Conservation (phyloP, 257 asterid genomes). For the Nicotiana knightiana region DNA sequence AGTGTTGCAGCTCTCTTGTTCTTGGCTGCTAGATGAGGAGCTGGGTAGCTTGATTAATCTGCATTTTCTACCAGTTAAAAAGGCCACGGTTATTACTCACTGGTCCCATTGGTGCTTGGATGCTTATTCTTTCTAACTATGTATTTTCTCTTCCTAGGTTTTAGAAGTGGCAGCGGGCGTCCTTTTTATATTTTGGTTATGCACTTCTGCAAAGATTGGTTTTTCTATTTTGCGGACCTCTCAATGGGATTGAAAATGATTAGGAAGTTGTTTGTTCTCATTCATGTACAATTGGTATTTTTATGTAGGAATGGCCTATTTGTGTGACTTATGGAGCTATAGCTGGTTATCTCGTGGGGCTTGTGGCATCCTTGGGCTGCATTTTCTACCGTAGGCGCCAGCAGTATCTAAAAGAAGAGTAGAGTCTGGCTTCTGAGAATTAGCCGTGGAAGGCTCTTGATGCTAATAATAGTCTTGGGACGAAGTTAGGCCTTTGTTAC, state of each 20-base stretch:
- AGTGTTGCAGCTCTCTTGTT: too few relatives aligned
- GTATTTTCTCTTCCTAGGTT: not conserved
- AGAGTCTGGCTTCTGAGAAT: constrained; percentile 4
- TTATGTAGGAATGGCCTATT: constrained; percentile 86
- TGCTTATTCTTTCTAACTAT: not conserved
- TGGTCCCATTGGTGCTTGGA: not conserved
- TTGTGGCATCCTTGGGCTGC: constrained; percentile 48
- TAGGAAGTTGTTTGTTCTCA: not conserved
- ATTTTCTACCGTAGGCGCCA: constrained; percentile 22
- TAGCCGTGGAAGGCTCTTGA: not conserved
- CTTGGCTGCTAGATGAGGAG: too few relatives aligned
- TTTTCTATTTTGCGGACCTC: not conserved
- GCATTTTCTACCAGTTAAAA: not conserved
- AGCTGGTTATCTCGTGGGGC: constrained; percentile 58
- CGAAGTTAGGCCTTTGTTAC: not conserved
- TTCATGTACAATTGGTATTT: not conserved
- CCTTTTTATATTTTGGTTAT: not conserved
- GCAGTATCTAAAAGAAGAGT: constrained; percentile 48
- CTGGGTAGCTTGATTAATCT: not conserved
- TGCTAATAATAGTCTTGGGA: not conserved
- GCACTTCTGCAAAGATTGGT: not conserved
- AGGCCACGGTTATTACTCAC: not conserved
- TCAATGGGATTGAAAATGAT: not conserved
- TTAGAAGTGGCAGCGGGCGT: not conserved
- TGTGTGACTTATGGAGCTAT: constrained; percentile 87